A percentile compares a stretch with the other conserved stretches of the same genome.
These are phyloP conservation scores for Chamaecrista fasciculata DNA, from an alignment of 306 rosid species.

Conservation along the genomic window DNA sequence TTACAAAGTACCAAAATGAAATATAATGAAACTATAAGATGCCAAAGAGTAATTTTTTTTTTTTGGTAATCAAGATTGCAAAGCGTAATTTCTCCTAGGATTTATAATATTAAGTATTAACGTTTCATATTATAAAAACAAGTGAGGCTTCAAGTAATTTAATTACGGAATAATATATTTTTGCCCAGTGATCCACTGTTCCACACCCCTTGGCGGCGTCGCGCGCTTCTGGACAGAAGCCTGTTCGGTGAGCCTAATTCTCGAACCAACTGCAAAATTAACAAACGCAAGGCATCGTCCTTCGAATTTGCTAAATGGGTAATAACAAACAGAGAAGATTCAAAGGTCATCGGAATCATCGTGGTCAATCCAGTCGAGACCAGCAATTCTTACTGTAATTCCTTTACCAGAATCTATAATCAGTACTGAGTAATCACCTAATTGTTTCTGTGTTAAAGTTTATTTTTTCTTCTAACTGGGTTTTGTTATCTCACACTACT, in stretches of 20 bases:
- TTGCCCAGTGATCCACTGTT: not conserved
- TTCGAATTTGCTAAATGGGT: conserved; percentile 38
- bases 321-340: conserved; percentile 59
- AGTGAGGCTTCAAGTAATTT: too few relatives aligned
- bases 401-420: not conserved
- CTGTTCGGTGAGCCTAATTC: not conserved
- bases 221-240: not conserved
- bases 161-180: too few relatives aligned
- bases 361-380: conserved; percentile 57
- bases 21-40: too few relatives aligned
- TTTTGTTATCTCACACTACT: conserved; percentile 19
- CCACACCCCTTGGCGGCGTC: not conserved
- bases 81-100: too few relatives aligned
- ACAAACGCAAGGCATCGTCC: not conserved
- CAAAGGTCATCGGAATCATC: conserved; percentile 49
- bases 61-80: too few relatives aligned
- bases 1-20: too few relatives aligned
- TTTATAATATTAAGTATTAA: too few relatives aligned
- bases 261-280: not conserved
- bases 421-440: not conserved
- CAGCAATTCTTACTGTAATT: conserved; percentile 43
- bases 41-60: too few relatives aligned
- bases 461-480: not conserved
- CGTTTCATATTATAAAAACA: too few relatives aligned
- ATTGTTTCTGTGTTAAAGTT: not conserved